Conservation (phyloP, 257 asterid species). For the Ligustrum vulgare region DNA sequence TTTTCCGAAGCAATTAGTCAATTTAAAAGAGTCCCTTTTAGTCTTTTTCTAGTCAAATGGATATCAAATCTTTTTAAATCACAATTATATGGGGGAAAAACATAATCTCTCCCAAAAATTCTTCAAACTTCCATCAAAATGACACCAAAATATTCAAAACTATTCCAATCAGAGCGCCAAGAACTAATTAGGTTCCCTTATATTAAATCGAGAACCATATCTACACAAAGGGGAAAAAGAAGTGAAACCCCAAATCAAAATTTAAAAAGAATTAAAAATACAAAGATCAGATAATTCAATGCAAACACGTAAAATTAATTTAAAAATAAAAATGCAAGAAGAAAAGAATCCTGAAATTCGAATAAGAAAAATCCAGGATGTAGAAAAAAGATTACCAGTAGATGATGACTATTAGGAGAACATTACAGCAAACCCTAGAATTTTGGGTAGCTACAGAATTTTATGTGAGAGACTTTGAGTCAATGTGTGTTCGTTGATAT, state of each 20-base stretch:
- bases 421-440: conserved; percentile 27
- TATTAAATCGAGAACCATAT: not conserved
- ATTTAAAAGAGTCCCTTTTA: not conserved
- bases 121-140: conserved; percentile 1
- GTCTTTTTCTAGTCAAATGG: not conserved
- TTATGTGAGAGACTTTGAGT: conserved; percentile 21
- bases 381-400: conserved; percentile 22
- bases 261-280: not conserved
- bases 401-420: conserved; percentile 16
- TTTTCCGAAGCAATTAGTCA: not conserved
- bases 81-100: not conserved
- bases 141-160: not conserved
- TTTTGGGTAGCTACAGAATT: conserved; percentile 15
- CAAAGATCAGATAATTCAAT: conserved; percentile 23
- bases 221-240: not conserved
- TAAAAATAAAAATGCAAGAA: conserved; percentile 16
- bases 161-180: conserved; percentile 5
- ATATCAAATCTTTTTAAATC: not conserved
- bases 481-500: conserved; percentile 12
- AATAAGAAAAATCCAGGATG: not conserved
- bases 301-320: conserved; percentile 8
- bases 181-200: not conserved
- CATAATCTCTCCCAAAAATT: not conserved
- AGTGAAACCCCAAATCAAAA: conserved; percentile 20
- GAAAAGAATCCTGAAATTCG: conserved; percentile 3